Conservation (phyloP, 176 grass and related monocot genomes). For the Triticum aestivum region DNA sequence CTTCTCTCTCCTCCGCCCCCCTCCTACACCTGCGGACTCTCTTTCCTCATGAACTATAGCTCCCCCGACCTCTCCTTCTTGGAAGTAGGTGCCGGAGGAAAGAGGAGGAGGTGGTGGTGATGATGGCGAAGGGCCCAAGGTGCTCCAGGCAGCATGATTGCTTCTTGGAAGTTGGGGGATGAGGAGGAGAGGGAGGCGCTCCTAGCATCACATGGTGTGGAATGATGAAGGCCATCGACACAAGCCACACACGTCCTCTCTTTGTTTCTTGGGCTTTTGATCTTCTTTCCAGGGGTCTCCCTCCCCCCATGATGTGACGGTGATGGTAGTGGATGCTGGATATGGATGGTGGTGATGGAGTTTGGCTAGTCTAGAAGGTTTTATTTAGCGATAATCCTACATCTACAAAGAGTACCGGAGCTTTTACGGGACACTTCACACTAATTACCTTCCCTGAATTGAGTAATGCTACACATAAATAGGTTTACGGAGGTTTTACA, state of each 20-base stretch:
- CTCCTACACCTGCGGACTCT: constrained; percentile 21
- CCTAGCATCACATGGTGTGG: constrained; percentile 51
- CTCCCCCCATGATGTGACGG: constrained; percentile 14
- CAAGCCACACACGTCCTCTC: constrained; percentile 39
- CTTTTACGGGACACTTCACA: too few relatives aligned
- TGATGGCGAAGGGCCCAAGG: constrained; percentile 50
- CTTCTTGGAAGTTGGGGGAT: constrained; percentile 48
- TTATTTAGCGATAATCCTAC: not conserved
- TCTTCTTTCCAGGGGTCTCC: constrained; percentile 45
- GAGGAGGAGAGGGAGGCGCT: constrained; percentile 26
- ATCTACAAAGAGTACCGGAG: too few relatives aligned
- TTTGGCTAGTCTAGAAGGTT: constrained; percentile 24
- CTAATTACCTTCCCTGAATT: too few relatives aligned
- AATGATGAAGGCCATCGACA: constrained; percentile 48
- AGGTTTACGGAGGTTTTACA: too few relatives aligned
- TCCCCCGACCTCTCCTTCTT: constrained; percentile 30
- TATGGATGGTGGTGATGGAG: constrained; percentile 11
- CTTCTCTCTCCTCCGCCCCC: constrained; percentile 16
- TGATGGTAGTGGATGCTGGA: constrained; percentile 27
- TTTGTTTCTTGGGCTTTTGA: constrained; percentile 44
- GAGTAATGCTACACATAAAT: too few relatives aligned
- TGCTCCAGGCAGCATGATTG: constrained; percentile 58
- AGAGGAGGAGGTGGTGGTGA: constrained; percentile 39
- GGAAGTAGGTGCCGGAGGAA: constrained; percentile 44
- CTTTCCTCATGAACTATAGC: constrained; percentile 36